These are phyloP conservation scores for Pestalotiopsis sp. DNA, from an alignment of 2,329 filamentous ascomycete genomes.

Conservation along the genomic window DNA sequence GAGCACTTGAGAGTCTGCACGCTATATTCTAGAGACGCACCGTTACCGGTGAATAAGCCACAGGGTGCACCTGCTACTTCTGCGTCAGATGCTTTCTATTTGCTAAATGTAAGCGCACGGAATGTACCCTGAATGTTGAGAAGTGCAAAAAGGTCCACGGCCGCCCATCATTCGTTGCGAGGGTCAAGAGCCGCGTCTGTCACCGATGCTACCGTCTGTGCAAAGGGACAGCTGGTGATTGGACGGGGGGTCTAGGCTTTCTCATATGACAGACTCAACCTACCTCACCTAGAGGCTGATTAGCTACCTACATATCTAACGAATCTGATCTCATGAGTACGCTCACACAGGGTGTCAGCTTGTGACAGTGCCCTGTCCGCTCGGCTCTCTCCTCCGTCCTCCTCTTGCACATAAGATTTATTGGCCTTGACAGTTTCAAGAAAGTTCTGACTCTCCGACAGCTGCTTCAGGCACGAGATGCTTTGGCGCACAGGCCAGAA, in stretches of 20 bases:
- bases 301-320: too few species aligned
- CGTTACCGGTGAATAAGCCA: background rate
- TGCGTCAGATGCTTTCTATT: background rate
- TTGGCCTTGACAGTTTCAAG: background rate
- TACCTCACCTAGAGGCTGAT: too few species aligned
- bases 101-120: background rate
- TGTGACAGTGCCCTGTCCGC: constrained; percentile 4
- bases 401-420: background rate
- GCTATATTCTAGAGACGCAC: background rate
- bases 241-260: background rate
- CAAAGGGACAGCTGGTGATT: constrained; percentile 3
- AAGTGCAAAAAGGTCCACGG: background rate
- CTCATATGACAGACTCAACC: background rate
- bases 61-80: background rate
- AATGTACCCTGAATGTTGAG: background rate
- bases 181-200: background rate
- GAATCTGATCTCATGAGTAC: background rate
- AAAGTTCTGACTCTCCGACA: constrained; percentile 4
- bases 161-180: background rate
- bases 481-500: background rate
- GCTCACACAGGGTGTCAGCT: background rate
- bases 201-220: background rate
- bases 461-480: background rate
- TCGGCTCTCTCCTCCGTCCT: background rate
- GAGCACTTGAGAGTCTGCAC: background rate